Percentiles rank a stretch among this genome's conserved stretches.
Conservation (phyloP, 1,139 yeast species). For the Debaryomycetaceae sp. region DNA sequence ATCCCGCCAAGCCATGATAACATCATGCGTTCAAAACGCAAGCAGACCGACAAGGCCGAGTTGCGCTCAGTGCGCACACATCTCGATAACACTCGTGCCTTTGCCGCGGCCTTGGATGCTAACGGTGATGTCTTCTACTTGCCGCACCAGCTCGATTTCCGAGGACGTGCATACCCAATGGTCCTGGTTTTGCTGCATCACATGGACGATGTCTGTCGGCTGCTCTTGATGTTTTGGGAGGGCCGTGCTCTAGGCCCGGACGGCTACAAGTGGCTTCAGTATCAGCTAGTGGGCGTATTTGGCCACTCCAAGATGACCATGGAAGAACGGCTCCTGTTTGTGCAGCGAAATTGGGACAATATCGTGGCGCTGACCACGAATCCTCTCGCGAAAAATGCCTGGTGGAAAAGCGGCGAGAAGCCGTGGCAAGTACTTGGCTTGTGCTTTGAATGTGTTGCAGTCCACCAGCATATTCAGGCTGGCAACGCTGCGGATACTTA, state of each 20-base stretch:
- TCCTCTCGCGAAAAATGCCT: conserved; percentile 15
- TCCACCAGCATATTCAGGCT: conserved; percentile 9
- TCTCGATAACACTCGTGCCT: conserved; percentile 11
- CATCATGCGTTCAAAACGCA: neutral
- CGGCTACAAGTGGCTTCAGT: conserved; percentile 31
- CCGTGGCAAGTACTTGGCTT: conserved; percentile 32
- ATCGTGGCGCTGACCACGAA: conserved; percentile 19
- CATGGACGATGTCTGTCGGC: conserved; percentile 25
- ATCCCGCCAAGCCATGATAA: conserved; percentile 15
- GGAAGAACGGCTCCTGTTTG: conserved; percentile 17
- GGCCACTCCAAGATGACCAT: conserved; percentile 19
- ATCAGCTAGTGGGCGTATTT: conserved; percentile 28
- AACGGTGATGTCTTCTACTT: conserved; percentile 30
- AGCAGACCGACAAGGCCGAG: neutral
- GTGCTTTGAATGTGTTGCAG: conserved; percentile 21
- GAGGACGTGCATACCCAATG: conserved; percentile 34
- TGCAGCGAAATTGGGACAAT: conserved; percentile 11
- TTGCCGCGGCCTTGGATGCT: conserved; percentile 17
- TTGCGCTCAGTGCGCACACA: conserved; percentile 11
- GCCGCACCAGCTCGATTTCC: conserved; percentile 30
- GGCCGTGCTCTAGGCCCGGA: conserved; percentile 22
- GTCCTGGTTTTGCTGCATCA: conserved; percentile 27
- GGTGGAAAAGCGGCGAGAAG: conserved; percentile 32
- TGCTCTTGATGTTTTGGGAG: conserved; percentile 29
- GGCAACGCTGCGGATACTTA: conserved; percentile 13